A percentile compares a stretch with the other conserved stretches of the same genome.
These are phyloP conservation scores for Neonectria hederae DNA, from an alignment of 2,329 filamentous ascomycete species.

Conservation along the genomic window DNA sequence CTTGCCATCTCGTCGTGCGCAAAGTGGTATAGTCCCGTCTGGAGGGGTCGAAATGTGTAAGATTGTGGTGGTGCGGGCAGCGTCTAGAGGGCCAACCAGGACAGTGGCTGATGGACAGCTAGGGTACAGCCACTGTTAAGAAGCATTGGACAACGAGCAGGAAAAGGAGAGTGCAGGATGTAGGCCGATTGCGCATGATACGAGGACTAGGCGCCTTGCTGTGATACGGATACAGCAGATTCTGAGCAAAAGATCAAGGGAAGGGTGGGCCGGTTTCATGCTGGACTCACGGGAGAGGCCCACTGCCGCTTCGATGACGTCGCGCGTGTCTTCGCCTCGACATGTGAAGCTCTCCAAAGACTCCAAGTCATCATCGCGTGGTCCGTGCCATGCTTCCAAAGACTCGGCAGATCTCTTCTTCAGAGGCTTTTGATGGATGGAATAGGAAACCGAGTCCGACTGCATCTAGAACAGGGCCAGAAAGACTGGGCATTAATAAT, in stretches of 20 bases:
- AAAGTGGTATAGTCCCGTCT: slow-evolving; percentile 1
- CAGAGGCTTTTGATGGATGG: neutral
- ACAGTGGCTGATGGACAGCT: slow-evolving; percentile 2
- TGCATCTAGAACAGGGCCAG: neutral
- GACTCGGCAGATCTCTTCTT: slow-evolving; percentile 16
- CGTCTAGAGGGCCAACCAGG: slow-evolving; percentile 5
- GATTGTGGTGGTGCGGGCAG: slow-evolving; percentile 19
- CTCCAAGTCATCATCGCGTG: neutral
- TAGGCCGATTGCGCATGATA: slow-evolving; percentile 27
- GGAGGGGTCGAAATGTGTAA: slow-evolving; percentile 23
- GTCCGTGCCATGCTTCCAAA: slow-evolving; percentile 12
- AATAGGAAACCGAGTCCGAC: neutral
- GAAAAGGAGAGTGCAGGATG: slow-evolving; percentile 19
- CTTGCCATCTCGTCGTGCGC: slow-evolving; percentile 32
- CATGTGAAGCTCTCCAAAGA: slow-evolving; percentile 35
- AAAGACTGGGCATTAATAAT: neutral
- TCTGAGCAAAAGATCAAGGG: slow-evolving; percentile 16
- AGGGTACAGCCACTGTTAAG: slow-evolving; percentile 29
- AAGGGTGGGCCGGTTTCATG: slow-evolving; percentile 36
- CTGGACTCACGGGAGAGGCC: slow-evolving; percentile 8
- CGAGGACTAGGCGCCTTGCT: slow-evolving; percentile 29
- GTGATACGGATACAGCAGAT: slow-evolving; percentile 13
- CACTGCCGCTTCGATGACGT: slow-evolving; percentile 26
- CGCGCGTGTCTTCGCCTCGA: slow-evolving; percentile 22
- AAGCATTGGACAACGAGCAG: slow-evolving; percentile 5